Base-by-base conservation (phyloP, 2,329 filamentous ascomycete genomes). In the Cladosporium colombiae region DNA sequence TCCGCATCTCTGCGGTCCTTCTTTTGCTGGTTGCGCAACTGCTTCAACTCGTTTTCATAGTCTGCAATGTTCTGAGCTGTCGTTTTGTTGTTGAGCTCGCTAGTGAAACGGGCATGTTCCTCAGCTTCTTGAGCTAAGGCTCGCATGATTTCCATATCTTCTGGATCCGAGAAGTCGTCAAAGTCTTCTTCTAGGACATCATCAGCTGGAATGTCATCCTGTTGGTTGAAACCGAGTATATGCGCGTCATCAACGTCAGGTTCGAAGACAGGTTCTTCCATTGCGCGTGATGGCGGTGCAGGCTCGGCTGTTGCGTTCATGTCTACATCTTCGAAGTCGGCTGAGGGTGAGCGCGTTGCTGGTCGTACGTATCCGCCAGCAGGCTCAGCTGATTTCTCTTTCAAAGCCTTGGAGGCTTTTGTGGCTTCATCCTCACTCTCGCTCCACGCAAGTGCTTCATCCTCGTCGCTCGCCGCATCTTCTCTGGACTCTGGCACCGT, bases 1-100 rank as follows among this genome's bases (percentile, higher is more conserved):
- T 99, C 96, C 0, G 96, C 94, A 75, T 99, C 95, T 73, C 95
- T 87, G 1, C 93, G 89, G 74, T 99, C 95, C 76, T 96, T 97
- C 79, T 96, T 97, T 75, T 99, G 95, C 75, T 99, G 95, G n/a
- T 82, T 89, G 31, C 95, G 91, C 3, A 99, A 84, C 60, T 93
- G 89, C 70, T 91, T 91, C 14, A 99, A 84, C 75, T 99, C 94
- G 66, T 85, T 85, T 71, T 99, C 94, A 75, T 96, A 98, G 55
- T 93, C 89, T 53, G 89, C 86, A 35, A 87, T 86, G 70, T 90
- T 92, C 71, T 93, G 87, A 4, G 82, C 81, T 87, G 84, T 0
- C 10, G 62, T 84, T 69, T 90, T 90, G 73, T 91, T 86, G 77
- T 96, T 97, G 13, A 99, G 84, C 56, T 91, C 88, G 69, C 91